Evolutionary conservation across 257 asterid genomes (phyloP), one percentile per base, ranked within the genome.

Genomic region (Lithospermum erythrorhizon): DNA sequence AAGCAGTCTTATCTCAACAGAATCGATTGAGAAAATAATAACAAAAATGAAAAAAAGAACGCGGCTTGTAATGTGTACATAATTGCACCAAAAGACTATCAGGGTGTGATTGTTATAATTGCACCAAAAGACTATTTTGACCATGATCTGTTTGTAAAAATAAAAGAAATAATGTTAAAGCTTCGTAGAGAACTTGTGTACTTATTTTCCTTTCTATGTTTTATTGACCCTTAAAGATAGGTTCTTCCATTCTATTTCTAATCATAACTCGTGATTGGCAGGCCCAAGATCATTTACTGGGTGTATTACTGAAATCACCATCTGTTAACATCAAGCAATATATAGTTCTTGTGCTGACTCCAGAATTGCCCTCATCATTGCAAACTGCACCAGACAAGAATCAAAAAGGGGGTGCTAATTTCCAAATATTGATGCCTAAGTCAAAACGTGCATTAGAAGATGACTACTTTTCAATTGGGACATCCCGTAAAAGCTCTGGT

Each of bases 251-350:
- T 13, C 18, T 11, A 41, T 41, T 11, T 13, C 14, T 14, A 41
- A 41, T 41, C 17, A 41, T 11, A 41, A 41, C 49, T 41, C 15
- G 20, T 72, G 18, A 66, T 32, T 73, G 79, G 73, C 94, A 91
- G 98, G 94, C 68, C 63, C 87, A 84, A 76, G 96, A 89, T 78
- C 95, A 89, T 82, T 80, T 89, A 67, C 90, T 89, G 30, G 98
- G 96, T 11, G 98, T 82, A 58, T 76, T 93, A 32, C 72, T 93
- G 74, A 93, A 89, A 80, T 35, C 86, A 57, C 89, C 93, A 65
- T 77, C 95, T 53, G 70, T 81, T 69, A 82, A 65, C 73, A 72
- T 65, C 74, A 93, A 81, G 74, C 86, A 83, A 64, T 89, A 82
- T 79, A 76, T 93, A 64, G 95, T 84, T 75, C 70, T 93, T 67